These are phyloP conservation scores for Cryptomeria japonica DNA, from an alignment of 75 land plant species.

Conservation along the genomic window DNA sequence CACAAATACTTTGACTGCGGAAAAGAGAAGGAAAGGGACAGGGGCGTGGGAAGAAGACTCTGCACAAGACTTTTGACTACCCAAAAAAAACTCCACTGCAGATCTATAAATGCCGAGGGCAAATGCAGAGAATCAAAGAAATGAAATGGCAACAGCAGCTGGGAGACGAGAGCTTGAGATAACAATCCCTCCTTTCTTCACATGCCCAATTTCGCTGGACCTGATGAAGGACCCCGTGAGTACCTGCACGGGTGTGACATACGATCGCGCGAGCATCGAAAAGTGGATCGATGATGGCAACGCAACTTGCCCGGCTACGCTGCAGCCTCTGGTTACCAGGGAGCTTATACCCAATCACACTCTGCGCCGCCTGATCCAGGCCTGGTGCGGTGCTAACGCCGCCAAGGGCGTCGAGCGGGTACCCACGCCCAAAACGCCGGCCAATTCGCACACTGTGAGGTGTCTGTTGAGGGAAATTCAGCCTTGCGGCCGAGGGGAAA, in stretches of 20 bases:
- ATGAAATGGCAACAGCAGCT: neutral
- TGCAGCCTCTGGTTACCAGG: slow-evolving; percentile 19
- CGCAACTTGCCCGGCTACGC: slow-evolving; percentile 26
- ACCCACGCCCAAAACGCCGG: slow-evolving; percentile 20
- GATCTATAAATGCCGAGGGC: neutral
- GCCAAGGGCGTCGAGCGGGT: slow-evolving; percentile 15
- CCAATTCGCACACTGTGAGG: slow-evolving; percentile 22
- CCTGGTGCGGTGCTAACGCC: slow-evolving; percentile 16
- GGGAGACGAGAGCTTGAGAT: slow-evolving; percentile 5
- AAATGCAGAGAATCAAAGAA: neutral
- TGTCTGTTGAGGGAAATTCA: slow-evolving; percentile 17
- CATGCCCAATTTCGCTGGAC: slow-evolving; percentile 30
- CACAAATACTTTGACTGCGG: neutral
- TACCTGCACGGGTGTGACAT: slow-evolving; percentile 24
- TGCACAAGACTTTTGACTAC: neutral
- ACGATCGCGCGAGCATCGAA: slow-evolving; percentile 24
- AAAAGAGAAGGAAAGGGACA: neutral
- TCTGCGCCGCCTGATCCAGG: slow-evolving; percentile 29
- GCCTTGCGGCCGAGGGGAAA: neutral
- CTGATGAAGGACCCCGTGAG: slow-evolving; percentile 28
- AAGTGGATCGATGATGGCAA: slow-evolving; percentile 25
- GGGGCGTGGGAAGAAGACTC: neutral
- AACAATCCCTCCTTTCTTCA: slow-evolving; percentile 24
- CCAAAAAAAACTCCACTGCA: neutral
- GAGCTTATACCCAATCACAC: slow-evolving; percentile 39